These are phyloP conservation scores for Cryptococcus wingfieldii DNA, from an alignment of 1,284 basidiomycete species.

Conservation along the genomic window DNA sequence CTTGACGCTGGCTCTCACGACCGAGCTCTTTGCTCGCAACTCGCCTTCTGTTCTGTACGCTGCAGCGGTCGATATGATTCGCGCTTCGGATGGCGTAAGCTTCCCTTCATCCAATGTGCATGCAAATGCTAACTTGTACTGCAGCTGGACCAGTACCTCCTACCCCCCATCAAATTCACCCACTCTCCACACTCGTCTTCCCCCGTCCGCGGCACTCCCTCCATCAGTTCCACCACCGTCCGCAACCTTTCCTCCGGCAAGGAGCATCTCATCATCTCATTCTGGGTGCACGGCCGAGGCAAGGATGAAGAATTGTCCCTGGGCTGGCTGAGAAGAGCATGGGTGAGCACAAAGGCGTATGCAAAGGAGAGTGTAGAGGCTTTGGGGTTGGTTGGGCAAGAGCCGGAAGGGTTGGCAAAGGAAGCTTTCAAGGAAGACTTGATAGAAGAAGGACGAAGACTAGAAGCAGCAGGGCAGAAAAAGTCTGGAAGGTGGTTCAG, in stretches of 20 bases:
- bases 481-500: background rate
- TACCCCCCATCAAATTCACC: slow-evolving; percentile 47
- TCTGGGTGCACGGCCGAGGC: slow-evolving; percentile 47
- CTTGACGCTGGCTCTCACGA: slow-evolving; percentile 76
- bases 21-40: slow-evolving; percentile 87
- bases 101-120: background rate
- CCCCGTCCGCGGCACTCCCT: slow-evolving; percentile 40
- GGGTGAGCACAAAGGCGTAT: slow-evolving; percentile 8
- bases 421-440: background rate
- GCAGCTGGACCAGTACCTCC: slow-evolving; percentile 45
- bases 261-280: slow-evolving; percentile 47
- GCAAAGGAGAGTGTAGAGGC: background rate
- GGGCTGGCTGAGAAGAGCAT: slow-evolving; percentile 23
- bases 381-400: slow-evolving; percentile 5
- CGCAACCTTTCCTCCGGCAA: slow-evolving; percentile 40
- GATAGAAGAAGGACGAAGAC: background rate
- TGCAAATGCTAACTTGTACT: too few species aligned
- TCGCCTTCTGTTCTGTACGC: slow-evolving; percentile 85
- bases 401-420: background rate
- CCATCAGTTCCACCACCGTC: slow-evolving; percentile 35
- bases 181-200: slow-evolving; percentile 43
- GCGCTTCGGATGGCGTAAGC: slow-evolving; percentile 65
- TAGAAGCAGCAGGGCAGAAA: background rate
- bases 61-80: slow-evolving; percentile 78
- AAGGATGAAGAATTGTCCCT: slow-evolving; percentile 40